Base-by-base conservation (phyloP, 2,329 filamentous ascomycete genomes). In the Sarocladium oryzae region DNA sequence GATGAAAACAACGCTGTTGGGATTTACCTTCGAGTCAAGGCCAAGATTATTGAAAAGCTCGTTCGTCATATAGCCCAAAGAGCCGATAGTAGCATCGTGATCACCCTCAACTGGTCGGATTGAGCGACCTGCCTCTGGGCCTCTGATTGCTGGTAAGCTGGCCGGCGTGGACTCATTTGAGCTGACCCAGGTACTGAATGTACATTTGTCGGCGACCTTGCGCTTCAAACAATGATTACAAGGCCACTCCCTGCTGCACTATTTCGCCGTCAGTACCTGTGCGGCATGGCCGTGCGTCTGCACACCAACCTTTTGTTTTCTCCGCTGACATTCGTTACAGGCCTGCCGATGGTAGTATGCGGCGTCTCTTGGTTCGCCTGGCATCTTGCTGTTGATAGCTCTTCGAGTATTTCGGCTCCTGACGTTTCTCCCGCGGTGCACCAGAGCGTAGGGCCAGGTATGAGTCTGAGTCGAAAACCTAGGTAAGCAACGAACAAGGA, bases 241-340 rank as follows among this genome's bases (percentile, higher is more conserved):
- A 10, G 64, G 64, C 61, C 62, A 66, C 54, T 63, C 58, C 2
- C 63, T 61, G 52, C 63, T 63, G 54, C 64, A 66, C 63, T 66
- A 26, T 33, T 50, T 6, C 23, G 26, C 20, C n/a, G 30, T 40
- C 21, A 48, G 43, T n/a, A 45, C 20, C 2, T 16, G 16, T 18
- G 16, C 15, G 30, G n/a, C 10, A 28, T 7, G 18, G 21, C 8
- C 26, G 33, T 18, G 21, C 13, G 40, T 36, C 21, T 46, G 33
- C n/a, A 4, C n/a, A 56, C 61, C 11, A 53, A 65, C 66, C 60
- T 69, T 69, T 59, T 69, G 67, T 57, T 69, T 69, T 49, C 67
- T 60, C 35, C 66, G 65, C 55, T 69, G 65, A 48, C 66, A 75
- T 58, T 74, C 71, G 30, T 67, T 69, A 60, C 72, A 75, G 50